Evolutionary conservation across 2,329 filamentous ascomycete species (phyloP).

Genomic region (Alternaria gansuensis): DNA sequence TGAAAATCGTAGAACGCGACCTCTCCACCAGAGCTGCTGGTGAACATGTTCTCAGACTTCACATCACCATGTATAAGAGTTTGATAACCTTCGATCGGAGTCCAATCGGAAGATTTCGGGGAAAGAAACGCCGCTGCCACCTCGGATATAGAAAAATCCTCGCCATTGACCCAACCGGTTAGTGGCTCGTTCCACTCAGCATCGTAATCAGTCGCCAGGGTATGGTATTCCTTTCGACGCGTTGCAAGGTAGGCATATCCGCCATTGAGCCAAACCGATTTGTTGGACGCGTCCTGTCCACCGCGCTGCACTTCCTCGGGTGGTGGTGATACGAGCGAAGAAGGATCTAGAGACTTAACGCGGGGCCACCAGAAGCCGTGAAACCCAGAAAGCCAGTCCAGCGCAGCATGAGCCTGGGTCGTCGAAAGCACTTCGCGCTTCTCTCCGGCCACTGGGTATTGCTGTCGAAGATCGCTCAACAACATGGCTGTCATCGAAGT

Average conservation of each 20-base stretch:
- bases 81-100: conserved; percentile 55
- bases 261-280: conserved; percentile 68
- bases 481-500: conserved; percentile 62
- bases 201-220: conserved; percentile 57
- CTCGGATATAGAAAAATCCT: conserved; percentile 59
- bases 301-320: conserved; percentile 60
- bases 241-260: conserved; percentile 75
- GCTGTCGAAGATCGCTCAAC: conserved; percentile 64
- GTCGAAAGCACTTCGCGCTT: conserved; percentile 60
- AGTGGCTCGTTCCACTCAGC: conserved; percentile 66
- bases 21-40: conserved; percentile 57
- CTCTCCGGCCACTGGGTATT: conserved; percentile 66
- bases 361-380: conserved; percentile 64
- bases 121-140: conserved; percentile 62
- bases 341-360: conserved; percentile 35
- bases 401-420: conserved; percentile 61
- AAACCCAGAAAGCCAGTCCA: conserved; percentile 71
- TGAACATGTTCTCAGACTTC: conserved; percentile 74
- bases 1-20: conserved; percentile 76
- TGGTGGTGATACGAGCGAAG: conserved; percentile 62
- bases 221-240: conserved; percentile 64
- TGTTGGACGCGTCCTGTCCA: conserved; percentile 29
- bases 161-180: conserved; percentile 49
- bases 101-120: conserved; percentile 47
- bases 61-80: conserved; percentile 74